Base-by-base conservation (phyloP, 176 grass and related monocot genomes). In the Elymus sibiricus region DNA sequence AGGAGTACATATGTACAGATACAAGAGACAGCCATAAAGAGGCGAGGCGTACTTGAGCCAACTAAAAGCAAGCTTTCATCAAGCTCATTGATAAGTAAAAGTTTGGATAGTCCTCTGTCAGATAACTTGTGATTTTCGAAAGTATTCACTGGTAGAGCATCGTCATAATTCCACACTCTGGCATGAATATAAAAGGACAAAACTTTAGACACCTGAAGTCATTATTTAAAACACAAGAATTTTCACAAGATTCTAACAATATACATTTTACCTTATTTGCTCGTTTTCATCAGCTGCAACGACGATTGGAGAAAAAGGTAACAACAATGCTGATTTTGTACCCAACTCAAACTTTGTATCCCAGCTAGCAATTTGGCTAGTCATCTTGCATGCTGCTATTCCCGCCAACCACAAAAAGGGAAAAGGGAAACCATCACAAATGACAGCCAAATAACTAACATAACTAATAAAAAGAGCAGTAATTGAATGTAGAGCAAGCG, bases 221-320 rank as follows among this genome's bases (percentile, higher is more conserved):
- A 56, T 56, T 26, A 85, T 77, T 63, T 81, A 12, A 56, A 47
- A 77, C 13, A 84, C 73, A 40, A 39, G 3, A 28, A 84, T 80
- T 51, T 42, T 76, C 32, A 67, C 2, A 6, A 69, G 32, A 17
- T 40, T 63, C 8, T 21, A 79, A 53, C 43, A 35, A 55, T 43
- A 61, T 14, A 58, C 1, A 25, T 21, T 69, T 89, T 78, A 99
- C 97, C 94, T 92, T 86, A 99, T 94, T 87, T 87, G 71, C 74
- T 99, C 97, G 68, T 93, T 99, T 87, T 94, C 97, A 91, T 99
- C 97, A 69, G 94, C 97, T 82, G 97, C 94, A 26, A 99, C 80
- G 25, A 99, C 94, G 2, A 94, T 79, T 7, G 97, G 92, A 79
- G 88, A 92, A 86, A 99, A 99, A 29, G 97, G 97, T 70, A 99